Conservation (phyloP, 257 asterid genomes). For the Ajuga chamaepitys region DNA sequence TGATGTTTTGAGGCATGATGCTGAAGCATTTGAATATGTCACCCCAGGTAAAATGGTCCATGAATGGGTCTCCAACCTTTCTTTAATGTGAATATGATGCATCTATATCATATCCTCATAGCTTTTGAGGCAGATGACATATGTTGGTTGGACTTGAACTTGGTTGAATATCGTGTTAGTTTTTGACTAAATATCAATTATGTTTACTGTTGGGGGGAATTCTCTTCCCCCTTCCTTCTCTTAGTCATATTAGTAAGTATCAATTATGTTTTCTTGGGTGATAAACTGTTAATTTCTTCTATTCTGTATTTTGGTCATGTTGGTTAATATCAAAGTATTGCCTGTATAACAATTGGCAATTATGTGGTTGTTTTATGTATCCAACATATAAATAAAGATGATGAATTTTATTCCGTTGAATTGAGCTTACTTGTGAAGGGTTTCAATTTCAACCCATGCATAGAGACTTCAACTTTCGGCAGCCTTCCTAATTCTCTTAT, state of each 20-base stretch:
- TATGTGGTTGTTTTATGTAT: slow-evolving; percentile 5
- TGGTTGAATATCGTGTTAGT: slow-evolving; percentile 5
- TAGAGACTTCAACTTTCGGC: background rate
- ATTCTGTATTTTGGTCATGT: background rate
- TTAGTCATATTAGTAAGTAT: too few relatives aligned
- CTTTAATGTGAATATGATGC: slow-evolving; percentile 3
- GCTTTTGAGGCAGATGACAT: slow-evolving; percentile 5
- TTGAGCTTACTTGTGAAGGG: background rate
- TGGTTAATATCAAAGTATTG: background rate
- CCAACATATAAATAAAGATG: background rate
- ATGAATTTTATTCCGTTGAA: background rate
- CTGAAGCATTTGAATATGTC: slow-evolving; percentile 52
- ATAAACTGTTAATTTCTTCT: slow-evolving; percentile 2
- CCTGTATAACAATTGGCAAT: background rate
- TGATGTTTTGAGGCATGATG: slow-evolving; percentile 61
- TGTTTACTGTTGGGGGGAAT: too few relatives aligned
- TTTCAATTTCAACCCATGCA: background rate
- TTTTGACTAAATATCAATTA: background rate
- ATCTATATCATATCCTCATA: slow-evolving; percentile 9
- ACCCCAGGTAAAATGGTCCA: slow-evolving; percentile 66
- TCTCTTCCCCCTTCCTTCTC: too few relatives aligned
- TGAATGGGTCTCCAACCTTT: slow-evolving; percentile 13
- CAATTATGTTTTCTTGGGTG: background rate
- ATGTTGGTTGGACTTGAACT: slow-evolving; percentile 12
- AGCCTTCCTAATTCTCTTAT: too few relatives aligned